Percentiles rank a stretch among this genome's conserved stretches.
phyloP scores from a whole-genome alignment of 768 basidiomycete species.

The Tylopilus cervinicoccineus region DNA sequence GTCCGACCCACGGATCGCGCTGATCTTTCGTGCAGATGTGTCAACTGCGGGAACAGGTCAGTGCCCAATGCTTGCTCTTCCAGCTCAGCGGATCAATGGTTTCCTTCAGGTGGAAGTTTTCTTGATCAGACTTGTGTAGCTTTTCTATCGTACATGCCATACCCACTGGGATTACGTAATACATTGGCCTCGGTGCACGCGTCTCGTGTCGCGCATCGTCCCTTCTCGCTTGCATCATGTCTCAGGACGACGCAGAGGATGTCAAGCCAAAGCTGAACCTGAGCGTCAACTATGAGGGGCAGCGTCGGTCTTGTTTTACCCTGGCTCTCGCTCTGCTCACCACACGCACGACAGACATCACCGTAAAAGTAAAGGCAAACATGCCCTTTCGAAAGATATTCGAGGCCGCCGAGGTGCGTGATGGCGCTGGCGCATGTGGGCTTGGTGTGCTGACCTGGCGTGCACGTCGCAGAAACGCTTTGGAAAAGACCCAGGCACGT shows the following conservation, averaged over 20 bases:
- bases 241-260: conserved; percentile 39
- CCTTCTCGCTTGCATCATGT: conserved; percentile 15
- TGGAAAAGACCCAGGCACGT: conserved; percentile 50
- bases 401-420: conserved; percentile 58
- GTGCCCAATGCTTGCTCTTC: conserved; percentile 3
- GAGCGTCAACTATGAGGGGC: conserved; percentile 51
- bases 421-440: no score
- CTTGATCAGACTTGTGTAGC: conserved; percentile 32
- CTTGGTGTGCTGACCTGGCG: neutral
- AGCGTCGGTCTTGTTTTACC: conserved; percentile 35
- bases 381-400: conserved; percentile 68
- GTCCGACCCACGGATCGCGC: neutral
- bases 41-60: conserved; percentile 60
- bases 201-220: conserved; percentile 11
- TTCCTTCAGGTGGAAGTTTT: conserved; percentile 56
- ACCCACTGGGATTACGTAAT: conserved; percentile 25
- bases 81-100: neutral
- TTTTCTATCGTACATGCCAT: conserved; percentile 21
- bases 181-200: conserved; percentile 8
- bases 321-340: neutral
- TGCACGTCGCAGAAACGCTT: conserved; percentile 47
- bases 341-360: conserved; percentile 42
- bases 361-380: conserved; percentile 61
- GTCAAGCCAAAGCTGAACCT: conserved; percentile 71
- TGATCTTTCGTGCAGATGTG: conserved; percentile 42